Evolutionary conservation across 2,329 filamentous ascomycete species (phyloP).

Genomic region (Apiospora rasikravindrae): DNA sequence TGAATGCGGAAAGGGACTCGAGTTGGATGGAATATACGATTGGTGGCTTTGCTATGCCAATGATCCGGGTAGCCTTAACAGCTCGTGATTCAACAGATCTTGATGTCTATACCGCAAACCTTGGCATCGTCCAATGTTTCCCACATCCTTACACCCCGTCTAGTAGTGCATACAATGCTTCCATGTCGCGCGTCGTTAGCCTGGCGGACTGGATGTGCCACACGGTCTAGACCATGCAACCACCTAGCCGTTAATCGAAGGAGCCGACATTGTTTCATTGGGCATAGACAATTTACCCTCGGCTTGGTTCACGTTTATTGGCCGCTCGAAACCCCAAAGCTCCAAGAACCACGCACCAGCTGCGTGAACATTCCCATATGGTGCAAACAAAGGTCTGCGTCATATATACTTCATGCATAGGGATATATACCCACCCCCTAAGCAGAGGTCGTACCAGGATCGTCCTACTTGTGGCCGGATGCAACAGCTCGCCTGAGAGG

Average conservation of each 20-base stretch:
- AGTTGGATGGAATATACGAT: background rate
- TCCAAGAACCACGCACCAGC: background rate
- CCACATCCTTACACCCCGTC: background rate
- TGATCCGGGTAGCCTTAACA: background rate
- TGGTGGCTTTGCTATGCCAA: background rate
- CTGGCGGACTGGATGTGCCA: background rate
- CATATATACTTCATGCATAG: conserved; percentile 9
- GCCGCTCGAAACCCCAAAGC: background rate
- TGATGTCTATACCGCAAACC: background rate
- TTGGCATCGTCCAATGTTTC: conserved; percentile 12
- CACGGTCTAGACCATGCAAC: background rate
- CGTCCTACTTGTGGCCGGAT: background rate
- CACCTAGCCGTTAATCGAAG: background rate
- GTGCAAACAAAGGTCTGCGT: background rate
- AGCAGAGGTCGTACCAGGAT: background rate
- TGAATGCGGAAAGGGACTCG: background rate
- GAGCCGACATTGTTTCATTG: background rate
- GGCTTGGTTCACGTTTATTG: background rate
- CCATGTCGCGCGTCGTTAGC: background rate
- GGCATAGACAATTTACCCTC: background rate
- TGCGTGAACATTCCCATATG: background rate
- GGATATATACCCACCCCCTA: background rate
- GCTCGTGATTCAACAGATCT: background rate
- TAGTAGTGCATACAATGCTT: background rate
- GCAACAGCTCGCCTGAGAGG: background rate